phyloP scores from a whole-genome alignment of 2,329 filamentous ascomycete species.

The Aspergillus ruber region DNA sequence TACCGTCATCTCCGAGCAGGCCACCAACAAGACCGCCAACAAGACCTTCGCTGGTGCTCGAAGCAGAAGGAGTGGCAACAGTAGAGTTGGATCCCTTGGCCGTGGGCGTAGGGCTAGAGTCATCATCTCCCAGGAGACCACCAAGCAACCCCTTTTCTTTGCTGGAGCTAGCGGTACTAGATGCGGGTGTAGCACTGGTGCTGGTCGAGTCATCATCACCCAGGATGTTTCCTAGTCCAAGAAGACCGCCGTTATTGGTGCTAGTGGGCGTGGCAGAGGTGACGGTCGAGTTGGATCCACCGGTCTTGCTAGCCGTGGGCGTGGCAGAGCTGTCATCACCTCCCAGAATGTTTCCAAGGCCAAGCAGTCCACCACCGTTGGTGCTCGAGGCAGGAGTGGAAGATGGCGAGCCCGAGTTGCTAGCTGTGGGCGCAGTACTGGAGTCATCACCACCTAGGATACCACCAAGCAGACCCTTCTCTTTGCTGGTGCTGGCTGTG shows the following conservation, averaged over 20 bases:
- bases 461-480: background rate
- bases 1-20: conserved; percentile 1
- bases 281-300: background rate
- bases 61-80: background rate
- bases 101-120: background rate
- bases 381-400: background rate
- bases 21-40: background rate
- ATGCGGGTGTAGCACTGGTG: background rate
- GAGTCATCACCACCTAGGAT: background rate
- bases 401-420: background rate
- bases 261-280: background rate
- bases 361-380: background rate
- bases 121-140: background rate
- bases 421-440: background rate
- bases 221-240: background rate
- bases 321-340: background rate
- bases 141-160: background rate
- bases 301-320: background rate
- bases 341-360: background rate
- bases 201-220: background rate
- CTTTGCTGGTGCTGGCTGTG: background rate
- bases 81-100: background rate
- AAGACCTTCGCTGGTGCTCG: background rate
- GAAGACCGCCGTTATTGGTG: background rate
- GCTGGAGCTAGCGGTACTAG: background rate